Base-by-base conservation (phyloP, 371 early-diverging fungal genomes). In the Zopfochytrium polystomum region DNA sequence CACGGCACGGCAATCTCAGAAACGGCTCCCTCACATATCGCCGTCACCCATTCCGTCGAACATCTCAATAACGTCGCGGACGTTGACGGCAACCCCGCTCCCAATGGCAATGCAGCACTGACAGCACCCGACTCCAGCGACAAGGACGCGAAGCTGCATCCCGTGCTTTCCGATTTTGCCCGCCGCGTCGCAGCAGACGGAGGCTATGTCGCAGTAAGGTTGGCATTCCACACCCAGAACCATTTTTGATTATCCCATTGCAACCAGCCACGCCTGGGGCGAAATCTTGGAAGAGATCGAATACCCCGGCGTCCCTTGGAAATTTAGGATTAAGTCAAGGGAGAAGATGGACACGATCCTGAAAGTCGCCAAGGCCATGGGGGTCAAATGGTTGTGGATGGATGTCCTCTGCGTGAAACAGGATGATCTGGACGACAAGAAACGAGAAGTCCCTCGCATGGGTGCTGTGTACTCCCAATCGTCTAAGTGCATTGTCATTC, bases 241-340 rank as follows among this genome's bases (percentile, higher is more conserved):
- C 38, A 7, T 7, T 38, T 38, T 7, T 38, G 7, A 38, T 38
- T 18, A 7, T 11, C 38, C 38, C 7, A 18, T 38, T 38, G 18
- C 7, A 7, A 18, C 38, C 38, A 38, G 38, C 38, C 38, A 38
- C 18, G 38, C 18, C 38, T 38, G 38, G 38, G 38, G 38, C 18
- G 38, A 38, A 11, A 11, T 38, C 11, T 11, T 11, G 11, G 38
- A 38, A 38, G 18, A 38, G 38, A 38, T 38, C 48, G 22, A 48
- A 7, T 48, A 48, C 48, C 48, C 48, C 48, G 48, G 48, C 7
- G 48, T 48, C 11, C 48, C n/a, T 22, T 48, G 48, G 48, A n/a
- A 48, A 48, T 11, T 48, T 22, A n/a, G 11, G 22, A 25, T 48
- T 9, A n/a, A 25, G 11, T 48, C 48, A 7, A 22, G 11, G 7